phyloP scores from a whole-genome alignment of 257 asterid species.

The Cynanchum wilfordii region DNA sequence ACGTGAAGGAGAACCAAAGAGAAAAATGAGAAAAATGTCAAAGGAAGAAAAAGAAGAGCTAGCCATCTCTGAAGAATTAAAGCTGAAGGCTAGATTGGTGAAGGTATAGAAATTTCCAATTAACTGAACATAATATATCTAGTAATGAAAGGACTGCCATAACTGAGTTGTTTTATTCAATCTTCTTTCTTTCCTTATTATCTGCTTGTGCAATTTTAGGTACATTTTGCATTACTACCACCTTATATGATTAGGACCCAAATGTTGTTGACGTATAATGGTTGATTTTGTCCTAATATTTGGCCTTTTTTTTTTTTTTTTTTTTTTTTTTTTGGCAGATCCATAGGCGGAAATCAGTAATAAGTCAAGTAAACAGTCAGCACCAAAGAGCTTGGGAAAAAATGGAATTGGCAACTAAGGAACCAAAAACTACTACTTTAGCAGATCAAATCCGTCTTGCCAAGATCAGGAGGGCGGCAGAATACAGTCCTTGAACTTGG shows the following conservation, averaged over 20 bases:
- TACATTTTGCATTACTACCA: neutral
- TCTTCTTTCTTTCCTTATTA: too few relatives aligned
- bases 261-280: too few relatives aligned
- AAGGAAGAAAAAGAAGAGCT: conserved; percentile 63
- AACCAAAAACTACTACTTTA: conserved; percentile 43
- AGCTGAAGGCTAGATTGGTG: conserved; percentile 67
- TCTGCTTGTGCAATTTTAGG: neutral
- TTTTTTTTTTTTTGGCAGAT: conserved; percentile 40
- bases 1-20: conserved; percentile 29
- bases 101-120: conserved; percentile 43
- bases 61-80: conserved; percentile 48
- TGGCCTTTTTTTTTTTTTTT: neutral
- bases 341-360: conserved; percentile 47
- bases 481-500: conserved; percentile 23
- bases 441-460: conserved; percentile 82
- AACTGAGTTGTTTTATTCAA: neutral
- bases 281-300: neutral
- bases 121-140: neutral
- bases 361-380: conserved; percentile 40
- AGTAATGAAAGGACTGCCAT: neutral
- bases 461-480: conserved; percentile 45
- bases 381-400: conserved; percentile 58
- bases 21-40: conserved; percentile 40
- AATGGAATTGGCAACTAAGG: conserved; percentile 40
- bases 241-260: neutral